A percentile compares a stretch with the other conserved stretches of the same genome.
Conservation (phyloP, 2,329 filamentous ascomycete species). For the Seiridium cupressi region DNA sequence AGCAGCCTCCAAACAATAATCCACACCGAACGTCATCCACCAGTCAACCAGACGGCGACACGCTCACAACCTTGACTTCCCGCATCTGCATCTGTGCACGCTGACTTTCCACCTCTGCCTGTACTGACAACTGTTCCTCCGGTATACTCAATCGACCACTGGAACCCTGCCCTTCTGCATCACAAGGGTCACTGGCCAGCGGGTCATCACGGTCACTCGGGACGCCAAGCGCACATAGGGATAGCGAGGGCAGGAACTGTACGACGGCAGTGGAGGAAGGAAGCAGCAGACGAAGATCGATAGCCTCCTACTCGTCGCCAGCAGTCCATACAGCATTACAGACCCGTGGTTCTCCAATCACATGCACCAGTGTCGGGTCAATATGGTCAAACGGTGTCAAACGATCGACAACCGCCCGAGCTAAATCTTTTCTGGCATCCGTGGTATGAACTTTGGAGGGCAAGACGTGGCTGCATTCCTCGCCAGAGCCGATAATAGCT, state of each 20-base stretch:
- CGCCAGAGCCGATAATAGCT: constrained; percentile 12
- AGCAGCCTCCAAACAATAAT: neutral
- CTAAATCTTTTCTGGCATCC: constrained; percentile 9
- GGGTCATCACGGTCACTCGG: too few relatives aligned
- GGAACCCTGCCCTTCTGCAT: too few relatives aligned
- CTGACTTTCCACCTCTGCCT: neutral
- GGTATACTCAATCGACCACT: neutral
- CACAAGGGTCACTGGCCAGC: too few relatives aligned
- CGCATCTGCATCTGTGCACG: neutral
- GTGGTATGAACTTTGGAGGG: constrained; percentile 8
- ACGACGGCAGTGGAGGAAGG: neutral
- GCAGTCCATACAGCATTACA: neutral
- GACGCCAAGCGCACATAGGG: neutral
- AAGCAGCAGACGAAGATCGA: too few relatives aligned
- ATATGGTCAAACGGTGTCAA: constrained; percentile 11
- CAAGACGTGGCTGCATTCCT: constrained; percentile 7
- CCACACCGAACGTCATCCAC: constrained; percentile 4
- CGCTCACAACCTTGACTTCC: neutral
- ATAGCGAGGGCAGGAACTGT: neutral
- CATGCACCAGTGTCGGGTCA: neutral
- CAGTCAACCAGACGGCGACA: constrained; percentile 8
- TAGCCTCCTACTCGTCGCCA: neutral
- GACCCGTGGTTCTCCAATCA: neutral
- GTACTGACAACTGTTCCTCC: neutral
- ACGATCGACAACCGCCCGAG: constrained; percentile 7